Base-by-base conservation (phyloP, 371 early-diverging fungal species). In the Mucor ambiguus region DNA sequence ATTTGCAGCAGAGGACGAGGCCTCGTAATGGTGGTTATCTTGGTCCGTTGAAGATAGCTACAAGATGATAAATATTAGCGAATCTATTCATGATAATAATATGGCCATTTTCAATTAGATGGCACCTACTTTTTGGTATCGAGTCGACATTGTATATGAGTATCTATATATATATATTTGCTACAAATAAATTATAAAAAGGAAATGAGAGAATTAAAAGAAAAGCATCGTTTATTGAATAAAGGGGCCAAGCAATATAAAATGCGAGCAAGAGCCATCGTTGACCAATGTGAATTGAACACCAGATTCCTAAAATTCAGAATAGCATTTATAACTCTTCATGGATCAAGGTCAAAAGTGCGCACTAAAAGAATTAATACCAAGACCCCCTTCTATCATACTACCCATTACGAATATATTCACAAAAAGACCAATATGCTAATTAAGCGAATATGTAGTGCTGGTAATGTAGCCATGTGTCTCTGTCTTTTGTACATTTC, bases 101-200 rank as follows among this genome's bases (percentile, higher is more conserved):
- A 24, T 52, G 8, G 1, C 52, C 26, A 2, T 28, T 52, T 52
- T 28, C 22, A 20, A 49, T 49, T 49, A 26, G 22, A 24, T 20
- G 24, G 11, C 26, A n/a, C 16, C 46, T 68, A 68, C 68, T 68
- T 68, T 68, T 54, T 68, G 68, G 30, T 68, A 68, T 68, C 59
- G 32, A 48, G 58, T 57, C 41, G 64, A 64, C 62, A 62, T 62
- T 30, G 29, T 49, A 37, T 37, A 37, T 37, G 14, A 3, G 14
- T 37, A 14, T 37, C 1, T 37, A 4, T 37, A 9, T 4, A 30
- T 30, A 2, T 30, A 30, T 30, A 2, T 41, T 37, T 58, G 26
- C 16, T 38, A 35, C 49, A 26, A 49, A 22, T 20, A 49, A 20
- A 10, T 49, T 49, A 49, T 49, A 26, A 48, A 48, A 48, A 22